phyloP scores from a whole-genome alignment of 352 stramenopile genomes.

The Globisporangium viniferum region DNA sequence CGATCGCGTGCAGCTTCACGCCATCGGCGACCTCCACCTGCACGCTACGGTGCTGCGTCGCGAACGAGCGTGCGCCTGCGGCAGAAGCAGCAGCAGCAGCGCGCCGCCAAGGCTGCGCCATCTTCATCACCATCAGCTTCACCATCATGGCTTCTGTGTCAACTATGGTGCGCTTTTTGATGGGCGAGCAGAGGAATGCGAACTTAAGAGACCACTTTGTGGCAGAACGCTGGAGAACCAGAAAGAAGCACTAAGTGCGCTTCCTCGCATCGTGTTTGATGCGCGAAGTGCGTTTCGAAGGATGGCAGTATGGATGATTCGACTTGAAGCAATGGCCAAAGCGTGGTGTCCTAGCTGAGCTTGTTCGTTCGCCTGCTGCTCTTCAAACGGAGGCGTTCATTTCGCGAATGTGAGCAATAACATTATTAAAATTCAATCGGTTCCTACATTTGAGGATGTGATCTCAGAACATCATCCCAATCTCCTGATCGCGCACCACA shows the following conservation, averaged over 20 bases:
- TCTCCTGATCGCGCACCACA: neutral
- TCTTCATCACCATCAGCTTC: constrained; percentile 7
- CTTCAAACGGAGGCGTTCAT: neutral
- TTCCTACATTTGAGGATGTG: neutral
- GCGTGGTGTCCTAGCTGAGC: no score
- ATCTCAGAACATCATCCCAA: neutral
- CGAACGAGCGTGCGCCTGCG: constrained; percentile 9
- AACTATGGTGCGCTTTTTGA: neutral
- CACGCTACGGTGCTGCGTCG: constrained; percentile 26
- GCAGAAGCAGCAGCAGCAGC: neutral
- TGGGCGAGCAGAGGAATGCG: neutral
- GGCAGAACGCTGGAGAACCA: neutral
- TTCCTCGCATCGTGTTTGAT: no score
- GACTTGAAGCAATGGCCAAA: no score
- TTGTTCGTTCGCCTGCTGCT: no score
- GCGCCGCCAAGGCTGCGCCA: neutral
- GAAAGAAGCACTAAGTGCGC: neutral
- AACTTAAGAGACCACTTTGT: neutral
- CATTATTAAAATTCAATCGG: neutral
- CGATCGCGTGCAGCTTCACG: constrained; percentile 48
- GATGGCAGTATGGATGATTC: no score
- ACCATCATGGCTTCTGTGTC: constrained; percentile 3
- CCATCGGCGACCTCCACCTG: constrained; percentile 34
- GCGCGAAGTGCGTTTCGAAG: no score
- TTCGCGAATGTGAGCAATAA: neutral